These are phyloP conservation scores for Brassica cretica DNA, from an alignment of 345 rosid species.

Conservation along the genomic window DNA sequence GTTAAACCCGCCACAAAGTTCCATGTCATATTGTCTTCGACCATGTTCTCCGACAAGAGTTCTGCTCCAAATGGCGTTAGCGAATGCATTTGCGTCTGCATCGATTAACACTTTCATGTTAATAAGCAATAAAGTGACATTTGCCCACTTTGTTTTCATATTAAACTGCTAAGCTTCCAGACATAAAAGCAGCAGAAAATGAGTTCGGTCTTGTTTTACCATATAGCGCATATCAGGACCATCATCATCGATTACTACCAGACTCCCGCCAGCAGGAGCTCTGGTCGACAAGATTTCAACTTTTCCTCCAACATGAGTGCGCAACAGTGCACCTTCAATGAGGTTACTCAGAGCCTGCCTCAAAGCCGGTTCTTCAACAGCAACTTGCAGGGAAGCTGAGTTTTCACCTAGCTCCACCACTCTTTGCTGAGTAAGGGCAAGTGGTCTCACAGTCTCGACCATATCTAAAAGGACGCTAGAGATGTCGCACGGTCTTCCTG, in stretches of 20 bases:
- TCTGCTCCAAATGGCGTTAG: constrained; percentile 83
- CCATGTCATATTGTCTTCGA: constrained; percentile 99
- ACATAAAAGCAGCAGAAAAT: neutral
- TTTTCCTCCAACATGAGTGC: constrained; percentile 78
- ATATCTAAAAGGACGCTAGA: constrained; percentile 72
- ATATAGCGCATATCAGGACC: constrained; percentile 96
- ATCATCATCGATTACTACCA: constrained; percentile 81
- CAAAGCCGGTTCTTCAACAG: constrained; percentile 82
- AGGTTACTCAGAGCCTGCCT: constrained; percentile 93
- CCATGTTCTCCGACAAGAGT: constrained; percentile 65
- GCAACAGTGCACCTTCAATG: constrained; percentile 92
- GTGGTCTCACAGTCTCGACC: constrained; percentile 77
- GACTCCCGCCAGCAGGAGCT: constrained; percentile 86
- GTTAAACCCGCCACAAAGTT: constrained; percentile 90
- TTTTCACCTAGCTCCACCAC: constrained; percentile 56
- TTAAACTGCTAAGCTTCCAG: neutral
- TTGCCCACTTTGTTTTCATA: neutral
- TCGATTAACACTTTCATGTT: neutral
- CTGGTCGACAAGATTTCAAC: constrained; percentile 64
- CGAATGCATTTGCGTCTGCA: constrained; percentile 93
- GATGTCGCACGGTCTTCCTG: constrained; percentile 93
- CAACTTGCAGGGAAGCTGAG: constrained; percentile 62
- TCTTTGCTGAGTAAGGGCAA: constrained; percentile 79
- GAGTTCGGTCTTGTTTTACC: constrained; percentile 49
- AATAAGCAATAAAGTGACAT: neutral